Base-by-base conservation (phyloP, 768 basidiomycete genomes). In the Hirschioporus abietinus region DNA sequence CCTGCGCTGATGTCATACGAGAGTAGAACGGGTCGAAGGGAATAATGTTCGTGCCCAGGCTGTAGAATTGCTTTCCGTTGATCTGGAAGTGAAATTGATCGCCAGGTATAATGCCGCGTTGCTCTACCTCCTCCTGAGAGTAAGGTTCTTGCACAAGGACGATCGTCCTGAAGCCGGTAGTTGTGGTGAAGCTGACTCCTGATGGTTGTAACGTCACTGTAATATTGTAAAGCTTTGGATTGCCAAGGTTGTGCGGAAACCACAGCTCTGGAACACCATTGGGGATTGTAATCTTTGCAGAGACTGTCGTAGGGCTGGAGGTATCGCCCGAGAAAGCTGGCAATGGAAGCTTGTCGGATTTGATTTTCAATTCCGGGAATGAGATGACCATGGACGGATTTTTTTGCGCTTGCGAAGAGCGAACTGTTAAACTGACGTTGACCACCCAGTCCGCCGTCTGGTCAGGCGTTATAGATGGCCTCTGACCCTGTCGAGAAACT, bases 11-110 rank as follows among this genome's bases (percentile, higher is more conserved):
- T 10, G 80, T 80, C 15, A 78, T 81, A 57, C 86, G 76, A 34
- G 84, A 74, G 67, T 86, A 86, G 72, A 88, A 87, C 8, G 83
- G 82, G 73, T 88, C 86, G 68, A 85, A 86, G 1, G 86, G 86
- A 66, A 87, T 85, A 69, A 86, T 80, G 65, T 86, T 87, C 26
- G 84, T 85, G 9, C 86, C 85, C 9, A 81, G 76, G 63, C 79
- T 81, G 67, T 84, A 86, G 69, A 87, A 85, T 17, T 80, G 79
- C 71, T 81, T 81, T 10, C 86, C 86, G 64, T 87, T 86, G 66
- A 87, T 78, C 67, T 82, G 78, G 71, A 87, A 87, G 71, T 86
- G 84, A 81, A 84, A 86, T 69, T 86, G 80, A 68, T 88, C 84
- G 7, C 86, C 85, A 1, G 86, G 84, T 0, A 81, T 86, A 65